Evolutionary conservation across 345 rosid species (phyloP).

Genomic region (Camelina sativa): DNA sequence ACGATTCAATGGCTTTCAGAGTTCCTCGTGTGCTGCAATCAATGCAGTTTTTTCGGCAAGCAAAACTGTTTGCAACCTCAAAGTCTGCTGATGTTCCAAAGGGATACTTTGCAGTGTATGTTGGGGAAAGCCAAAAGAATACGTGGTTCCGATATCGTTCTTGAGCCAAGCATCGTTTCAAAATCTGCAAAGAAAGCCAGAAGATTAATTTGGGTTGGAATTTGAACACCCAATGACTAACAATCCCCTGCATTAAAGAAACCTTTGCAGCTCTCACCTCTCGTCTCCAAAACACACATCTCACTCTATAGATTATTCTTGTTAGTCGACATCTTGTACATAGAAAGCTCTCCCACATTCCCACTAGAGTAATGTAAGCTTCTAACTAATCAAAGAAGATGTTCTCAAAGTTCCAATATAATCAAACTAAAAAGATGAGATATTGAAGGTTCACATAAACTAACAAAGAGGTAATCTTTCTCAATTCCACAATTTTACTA

Average conservation of each 20-base stretch:
- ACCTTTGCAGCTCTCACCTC: slow-evolving; percentile 9
- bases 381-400: neutral
- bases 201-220: slow-evolving; percentile 22
- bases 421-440: neutral
- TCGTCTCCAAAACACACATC: slow-evolving; percentile 7
- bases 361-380: neutral
- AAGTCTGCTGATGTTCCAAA: slow-evolving; percentile 38
- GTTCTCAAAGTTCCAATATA: slow-evolving; percentile 14
- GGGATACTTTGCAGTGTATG: slow-evolving; percentile 36
- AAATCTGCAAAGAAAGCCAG: slow-evolving; percentile 26
- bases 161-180: slow-evolving; percentile 43
- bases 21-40: slow-evolving; percentile 25
- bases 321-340: slow-evolving; percentile 14
- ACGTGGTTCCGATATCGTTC: slow-evolving; percentile 28
- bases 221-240: slow-evolving; percentile 23
- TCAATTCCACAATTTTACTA: no score
- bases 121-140: slow-evolving; percentile 36
- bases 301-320: slow-evolving; percentile 15
- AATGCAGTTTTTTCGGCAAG: slow-evolving; percentile 20
- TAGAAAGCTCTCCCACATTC: neutral
- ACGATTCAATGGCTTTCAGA: neutral
- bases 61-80: slow-evolving; percentile 11
- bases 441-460: neutral
- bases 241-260: slow-evolving; percentile 21
- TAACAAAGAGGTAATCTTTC: neutral